These are phyloP conservation scores for Metarhizium humberi DNA, from an alignment of 2,329 filamentous ascomycete species.

Conservation along the genomic window DNA sequence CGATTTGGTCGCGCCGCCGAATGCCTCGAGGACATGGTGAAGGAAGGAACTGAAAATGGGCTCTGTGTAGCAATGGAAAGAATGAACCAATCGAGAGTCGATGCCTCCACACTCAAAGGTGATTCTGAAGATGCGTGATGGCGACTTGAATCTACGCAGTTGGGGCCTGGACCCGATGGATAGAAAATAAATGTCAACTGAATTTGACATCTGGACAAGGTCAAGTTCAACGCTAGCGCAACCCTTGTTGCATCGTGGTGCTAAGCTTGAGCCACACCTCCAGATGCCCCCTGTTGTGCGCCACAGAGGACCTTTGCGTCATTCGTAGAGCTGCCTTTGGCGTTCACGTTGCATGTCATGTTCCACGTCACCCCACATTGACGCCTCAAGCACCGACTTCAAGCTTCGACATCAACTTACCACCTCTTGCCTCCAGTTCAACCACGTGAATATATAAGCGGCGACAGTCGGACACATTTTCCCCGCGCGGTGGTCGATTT, in stretches of 20 bases:
- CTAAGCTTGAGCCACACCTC: background rate
- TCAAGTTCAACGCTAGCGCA: background rate
- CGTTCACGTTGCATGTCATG: background rate
- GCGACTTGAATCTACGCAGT: no score
- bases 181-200: no score
- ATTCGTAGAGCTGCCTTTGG: slow-evolving; percentile 1
- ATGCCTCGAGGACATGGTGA: slow-evolving; percentile 13
- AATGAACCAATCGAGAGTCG: background rate
- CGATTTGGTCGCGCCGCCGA: slow-evolving; percentile 64
- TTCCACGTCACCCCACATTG: background rate
- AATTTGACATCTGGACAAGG: background rate
- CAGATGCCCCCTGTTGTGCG: background rate
- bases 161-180: no score
- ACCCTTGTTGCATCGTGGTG: background rate
- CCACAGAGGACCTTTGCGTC: slow-evolving; percentile 2
- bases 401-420: background rate
- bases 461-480: no score
- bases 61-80: background rate
- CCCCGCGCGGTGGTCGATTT: no score
- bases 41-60: background rate
- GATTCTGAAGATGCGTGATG: no score
- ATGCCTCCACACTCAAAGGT: background rate
- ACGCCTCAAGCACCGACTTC: background rate
- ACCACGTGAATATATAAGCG: no score
- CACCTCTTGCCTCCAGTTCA: no score